Evolutionary conservation across 1,139 yeast species (phyloP), one percentile per base, ranked within the genome.

Genomic region (Keqinozyma sinolaborantium): DNA sequence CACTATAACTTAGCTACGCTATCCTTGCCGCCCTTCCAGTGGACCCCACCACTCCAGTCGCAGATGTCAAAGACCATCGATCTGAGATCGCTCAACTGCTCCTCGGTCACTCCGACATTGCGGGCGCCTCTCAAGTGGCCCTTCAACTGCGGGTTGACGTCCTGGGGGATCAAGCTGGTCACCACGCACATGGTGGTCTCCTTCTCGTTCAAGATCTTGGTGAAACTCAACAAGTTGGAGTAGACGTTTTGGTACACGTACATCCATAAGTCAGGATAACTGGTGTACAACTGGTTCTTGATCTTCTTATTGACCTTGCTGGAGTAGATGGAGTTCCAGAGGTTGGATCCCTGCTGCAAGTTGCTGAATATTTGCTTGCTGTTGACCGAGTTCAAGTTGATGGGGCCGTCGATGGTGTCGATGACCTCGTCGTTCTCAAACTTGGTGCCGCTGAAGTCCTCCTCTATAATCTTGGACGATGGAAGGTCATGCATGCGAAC

Each of bases 141-240:
- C 58, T 86, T 86, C 42, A 88, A 67, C 50, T 88, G 96, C 0
- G 96, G 95, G 45, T 84, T 86, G n/a, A 88, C 96, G 54, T 88
- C 95, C 52, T 86, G 96, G 0, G 97, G 97, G 10, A 88, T 80
- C 47, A 90, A 69, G 39, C 90, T 73, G 1, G 95, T 83, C 19
- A 88, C 77, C 4, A 88, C 78, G 28, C 87, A 82, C 45, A 86
- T 55, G 24, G 92, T 79, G 0, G 96, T 83, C 41, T 87, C 95
- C 40, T 66, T 70, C 2, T 84, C 80, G 8, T 70, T 56, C 24
- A 88, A 61, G 2, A 86, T 68, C 4, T 70, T 81, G 9, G 80
- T 74, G 51, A 58, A 83, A 20, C 95, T 81, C 36, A 88, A 67
- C 27, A 88, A 56, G 10, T 95, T 88, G 0, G 86, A 77, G 50